A percentile compares a stretch with the other conserved stretches of the same genome.
These are phyloP conservation scores for Gautieria morchelliformis DNA, from an alignment of 768 basidiomycete genomes.

Conservation along the genomic window DNA sequence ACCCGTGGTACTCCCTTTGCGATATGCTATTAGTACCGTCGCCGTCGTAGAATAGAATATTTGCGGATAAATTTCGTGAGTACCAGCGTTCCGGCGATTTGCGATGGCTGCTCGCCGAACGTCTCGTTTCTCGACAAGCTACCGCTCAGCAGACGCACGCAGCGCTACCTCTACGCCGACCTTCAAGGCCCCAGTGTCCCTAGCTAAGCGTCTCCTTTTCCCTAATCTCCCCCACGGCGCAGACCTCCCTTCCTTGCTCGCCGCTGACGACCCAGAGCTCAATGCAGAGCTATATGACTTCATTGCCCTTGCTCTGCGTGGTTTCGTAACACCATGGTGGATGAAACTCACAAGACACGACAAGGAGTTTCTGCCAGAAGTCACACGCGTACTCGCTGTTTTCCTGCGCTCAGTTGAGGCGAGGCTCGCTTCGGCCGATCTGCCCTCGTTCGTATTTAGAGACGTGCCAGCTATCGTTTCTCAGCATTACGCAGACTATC, in stretches of 20 bases:
- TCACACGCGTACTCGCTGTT: slow-evolving; percentile 46
- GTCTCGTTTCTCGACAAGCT: slow-evolving; percentile 4
- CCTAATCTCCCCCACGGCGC: slow-evolving; percentile 35
- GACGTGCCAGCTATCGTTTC: slow-evolving; percentile 58
- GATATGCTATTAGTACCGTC: too few relatives aligned
- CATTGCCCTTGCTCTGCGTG: slow-evolving; percentile 68
- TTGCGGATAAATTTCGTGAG: neutral
- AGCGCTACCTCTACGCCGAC: slow-evolving; percentile 18
- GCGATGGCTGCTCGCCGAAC: neutral
- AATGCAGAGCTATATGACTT: slow-evolving; percentile 68
- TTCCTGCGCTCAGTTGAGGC: slow-evolving; percentile 53
- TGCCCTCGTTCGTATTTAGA: slow-evolving; percentile 49
- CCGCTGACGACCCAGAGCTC: slow-evolving; percentile 40
- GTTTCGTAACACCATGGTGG: slow-evolving; percentile 82
- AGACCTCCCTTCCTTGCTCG: slow-evolving; percentile 45
- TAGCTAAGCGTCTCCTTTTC: slow-evolving; percentile 56
- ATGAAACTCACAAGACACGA: slow-evolving; percentile 73
- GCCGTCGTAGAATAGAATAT: neutral
- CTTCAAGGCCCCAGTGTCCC: slow-evolving; percentile 17
- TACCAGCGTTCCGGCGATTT: neutral
- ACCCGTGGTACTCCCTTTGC: too few relatives aligned
- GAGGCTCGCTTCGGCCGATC: slow-evolving; percentile 43
- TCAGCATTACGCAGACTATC: slow-evolving; percentile 75
- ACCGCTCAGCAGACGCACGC: slow-evolving; percentile 8
- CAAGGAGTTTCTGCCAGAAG: slow-evolving; percentile 70